Conservation (phyloP, 305 asterid genomes). For the Salvia sclarea region DNA sequence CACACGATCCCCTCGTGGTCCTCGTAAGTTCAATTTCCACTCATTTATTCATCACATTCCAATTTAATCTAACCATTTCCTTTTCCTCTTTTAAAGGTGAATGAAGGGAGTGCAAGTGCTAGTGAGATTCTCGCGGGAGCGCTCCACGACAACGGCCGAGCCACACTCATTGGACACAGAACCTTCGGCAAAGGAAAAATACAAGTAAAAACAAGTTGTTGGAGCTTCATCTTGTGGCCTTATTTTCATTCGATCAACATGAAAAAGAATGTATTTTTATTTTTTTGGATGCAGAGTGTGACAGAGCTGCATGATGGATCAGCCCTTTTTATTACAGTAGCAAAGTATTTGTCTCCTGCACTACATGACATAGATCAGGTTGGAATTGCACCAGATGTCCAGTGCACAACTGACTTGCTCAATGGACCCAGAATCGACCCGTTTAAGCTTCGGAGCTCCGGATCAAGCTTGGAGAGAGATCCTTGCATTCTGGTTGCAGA, state of each 20-base stretch:
- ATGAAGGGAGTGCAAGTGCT: slow-evolving; percentile 96
- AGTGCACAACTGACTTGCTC: slow-evolving; percentile 68
- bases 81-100: slow-evolving; percentile 48
- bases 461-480: slow-evolving; percentile 69
- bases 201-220: slow-evolving; percentile 49
- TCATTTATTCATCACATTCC: not conserved
- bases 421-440: slow-evolving; percentile 53
- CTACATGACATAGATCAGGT: slow-evolving; percentile 92
- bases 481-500: slow-evolving; percentile 85
- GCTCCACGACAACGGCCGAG: slow-evolving; percentile 91
- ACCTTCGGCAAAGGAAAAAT: slow-evolving; percentile 96
- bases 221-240: not conserved
- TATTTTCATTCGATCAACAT: not conserved
- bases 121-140: slow-evolving; percentile 98
- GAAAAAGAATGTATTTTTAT: not conserved
- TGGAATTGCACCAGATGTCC: slow-evolving; percentile 85
- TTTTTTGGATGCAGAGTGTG: slow-evolving; percentile 63
- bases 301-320: slow-evolving; percentile 90
- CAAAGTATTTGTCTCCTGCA: slow-evolving; percentile 82
- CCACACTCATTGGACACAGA: slow-evolving; percentile 75
- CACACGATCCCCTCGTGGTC: slow-evolving; percentile 90
- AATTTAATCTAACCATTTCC: not conserved
- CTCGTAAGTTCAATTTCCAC: slow-evolving; percentile 50
- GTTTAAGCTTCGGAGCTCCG: slow-evolving; percentile 38
- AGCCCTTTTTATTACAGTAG: slow-evolving; percentile 88